Evolutionary conservation across 441 rosid species (phyloP), one percentile per base, ranked within the genome.

Genomic region (Erodium texanum): DNA sequence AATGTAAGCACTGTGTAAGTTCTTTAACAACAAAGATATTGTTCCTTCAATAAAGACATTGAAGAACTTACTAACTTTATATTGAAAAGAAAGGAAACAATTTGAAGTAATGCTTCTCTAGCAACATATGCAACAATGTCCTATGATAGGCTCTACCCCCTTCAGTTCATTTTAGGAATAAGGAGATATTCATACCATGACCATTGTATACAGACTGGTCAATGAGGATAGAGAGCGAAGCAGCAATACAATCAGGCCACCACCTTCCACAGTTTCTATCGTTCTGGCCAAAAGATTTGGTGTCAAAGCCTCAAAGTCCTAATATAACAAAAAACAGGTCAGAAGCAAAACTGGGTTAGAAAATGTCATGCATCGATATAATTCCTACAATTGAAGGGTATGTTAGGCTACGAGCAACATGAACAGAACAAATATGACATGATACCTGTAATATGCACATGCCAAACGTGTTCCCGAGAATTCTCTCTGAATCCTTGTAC

Each of bases 181-280:
- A 62, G 43, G 27, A 62, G 8, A 29, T 58, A 38, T 67, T 70
- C 86, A 38, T 89, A 94, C 99, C 99, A 94, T 94, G 66, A 89
- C 94, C 99, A 94, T 94, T 15, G 97, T 94, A 82, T 70, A 94
- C 54, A 94, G 84, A 74, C 97, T 86, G 70, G 97, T 94, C 72
- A 94, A 72, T 0, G 97, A 92, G 20, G 87, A 75, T 62, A 94
- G 94, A 70, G 98, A 87, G 41, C 89, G 90, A 19, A 94, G 82
- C 73, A 94, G 75, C 79, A 94, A 76, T 12, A 94, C 81, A 77
- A 94, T 78, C 76, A 94, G 66, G 64, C 99, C 98, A 66, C 98
- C 99, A 70, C 99, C 99, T 79, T 94, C 93, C 64, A 94, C 99
- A n/a, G 99, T 94, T 78, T 94, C 99, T 65, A 92, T 88, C 0